These are phyloP conservation scores for Diaporthe destruens DNA, from an alignment of 2,329 filamentous ascomycete genomes.

Conservation along the genomic window DNA sequence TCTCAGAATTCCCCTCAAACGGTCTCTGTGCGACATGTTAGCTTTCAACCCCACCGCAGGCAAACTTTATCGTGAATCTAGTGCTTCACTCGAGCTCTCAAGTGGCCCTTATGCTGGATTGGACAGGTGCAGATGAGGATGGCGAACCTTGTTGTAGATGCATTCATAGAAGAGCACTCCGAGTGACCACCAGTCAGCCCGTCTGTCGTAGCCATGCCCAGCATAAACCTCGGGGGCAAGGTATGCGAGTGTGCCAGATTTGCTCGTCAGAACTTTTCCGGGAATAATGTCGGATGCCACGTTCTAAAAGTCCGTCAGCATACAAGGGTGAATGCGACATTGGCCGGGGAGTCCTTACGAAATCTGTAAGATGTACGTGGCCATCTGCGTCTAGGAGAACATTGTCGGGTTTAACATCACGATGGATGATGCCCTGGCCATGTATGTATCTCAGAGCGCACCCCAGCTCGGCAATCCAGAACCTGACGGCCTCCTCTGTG, in stretches of 20 bases:
- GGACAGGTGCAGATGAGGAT: conserved; percentile 11
- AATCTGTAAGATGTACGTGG: conserved; percentile 97
- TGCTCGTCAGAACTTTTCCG: conserved; percentile 88
- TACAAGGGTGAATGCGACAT: conserved; percentile 17
- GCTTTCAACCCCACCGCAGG: conserved; percentile 39
- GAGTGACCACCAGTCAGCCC: conserved; percentile 98
- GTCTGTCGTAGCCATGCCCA: conserved; percentile 87
- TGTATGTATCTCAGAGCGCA: conserved; percentile 93
- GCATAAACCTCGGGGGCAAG: conserved; percentile 95
- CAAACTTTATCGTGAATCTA: conserved; percentile 29
- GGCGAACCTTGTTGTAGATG: conserved; percentile 93
- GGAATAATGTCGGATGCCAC: conserved; percentile 94
- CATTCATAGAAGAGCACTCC: conserved; percentile 99
- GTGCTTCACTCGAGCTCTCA: conserved; percentile 26
- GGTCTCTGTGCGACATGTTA: conserved; percentile 74
- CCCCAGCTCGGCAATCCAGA: conserved; percentile 95
- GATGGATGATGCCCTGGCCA: conserved; percentile 86
- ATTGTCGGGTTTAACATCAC: conserved; percentile 94
- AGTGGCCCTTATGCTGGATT: neutral
- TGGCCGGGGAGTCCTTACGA: conserved; percentile 71
- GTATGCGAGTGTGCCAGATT: conserved; percentile 96
- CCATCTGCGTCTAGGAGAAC: conserved; percentile 88
- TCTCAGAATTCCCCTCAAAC: conserved; percentile 90
- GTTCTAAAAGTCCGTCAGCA: conserved; percentile 73
- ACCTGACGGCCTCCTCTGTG: conserved; percentile 94